Evolutionary conservation across 2,329 filamentous ascomycete species (phyloP), one percentile per base, ranked within the genome.

Genomic region (Penicillium polonicum): DNA sequence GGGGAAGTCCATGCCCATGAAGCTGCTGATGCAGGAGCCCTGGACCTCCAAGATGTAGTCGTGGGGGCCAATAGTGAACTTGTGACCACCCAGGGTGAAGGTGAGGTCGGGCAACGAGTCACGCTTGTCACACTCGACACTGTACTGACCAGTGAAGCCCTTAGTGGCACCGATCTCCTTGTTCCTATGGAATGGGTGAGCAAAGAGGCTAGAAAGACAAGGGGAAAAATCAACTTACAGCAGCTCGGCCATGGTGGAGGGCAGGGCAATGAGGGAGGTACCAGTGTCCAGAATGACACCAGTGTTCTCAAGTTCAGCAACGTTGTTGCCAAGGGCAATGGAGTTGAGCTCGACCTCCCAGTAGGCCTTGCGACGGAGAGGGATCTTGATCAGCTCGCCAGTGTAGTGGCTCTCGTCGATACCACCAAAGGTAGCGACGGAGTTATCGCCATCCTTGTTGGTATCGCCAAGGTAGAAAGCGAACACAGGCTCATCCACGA

Each of bases 141-240:
- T 90, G 84, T 97, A 99, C 82, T 99, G 94, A 70, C 94, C 94
- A 76, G 93, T 96, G 82, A 88, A 99, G 61, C 89, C 86, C 87
- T 97, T 99, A 87, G 95, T 97, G 67, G 94, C 94, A 64, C 94
- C 94, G 63, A 99, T 97, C 82, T 97, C 88, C 79, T 90, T 88
- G 85, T 99, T 99, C 60, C 81, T 83, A 51, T 55, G 15, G 33
- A 36, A 41, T n/a, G 15, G 39, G 52, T 67, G 38, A 67, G 64
- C 49, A 53, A 38, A 29, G 7, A 36, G 2, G 7, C 31, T 29
- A 46, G 13, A 21, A 23, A 8, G 50, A 19, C 5, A 8, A 51
- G 38, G 19, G 36, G 19, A 9, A 21, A 19, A 21, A 29, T 48
- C 44, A 38, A 79, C 80, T 79, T 77, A 82, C 80, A 99, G 83